Conservation (phyloP, 495 filamentous ascomycete species). For the Evansstolkia leycettana region DNA sequence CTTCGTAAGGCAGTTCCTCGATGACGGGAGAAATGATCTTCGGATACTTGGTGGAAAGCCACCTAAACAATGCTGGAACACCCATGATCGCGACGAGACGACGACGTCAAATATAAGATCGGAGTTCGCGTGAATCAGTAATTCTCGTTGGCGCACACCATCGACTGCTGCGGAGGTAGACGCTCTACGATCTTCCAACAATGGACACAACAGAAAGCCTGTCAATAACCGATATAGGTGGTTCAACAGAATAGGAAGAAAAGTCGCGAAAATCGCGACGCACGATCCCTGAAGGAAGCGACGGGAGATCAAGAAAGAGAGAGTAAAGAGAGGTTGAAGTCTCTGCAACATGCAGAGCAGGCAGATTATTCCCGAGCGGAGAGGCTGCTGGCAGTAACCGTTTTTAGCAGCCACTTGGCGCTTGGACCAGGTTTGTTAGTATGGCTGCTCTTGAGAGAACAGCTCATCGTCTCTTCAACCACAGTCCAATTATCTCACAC, state of each 20-base stretch:
- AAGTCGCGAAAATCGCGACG: too few species aligned
- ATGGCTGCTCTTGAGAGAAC: conserved; percentile 8
- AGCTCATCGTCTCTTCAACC: conserved; percentile 7
- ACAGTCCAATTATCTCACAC: neutral
- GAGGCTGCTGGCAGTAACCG: conserved; percentile 3
- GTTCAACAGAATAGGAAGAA: too few species aligned
- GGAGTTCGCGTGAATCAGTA: conserved; percentile 1
- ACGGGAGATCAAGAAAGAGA: too few species aligned
- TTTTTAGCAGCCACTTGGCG: conserved; percentile 5
- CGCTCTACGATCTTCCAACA: neutral
- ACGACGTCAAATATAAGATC: conserved; percentile 4
- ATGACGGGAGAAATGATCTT: conserved; percentile 89
- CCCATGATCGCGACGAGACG: conserved; percentile 57
- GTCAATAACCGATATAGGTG: too few species aligned
- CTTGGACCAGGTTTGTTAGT: neutral
- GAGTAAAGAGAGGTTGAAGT: too few species aligned
- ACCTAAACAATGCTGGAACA: conserved; percentile 87
- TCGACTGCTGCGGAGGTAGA: conserved; percentile 2
- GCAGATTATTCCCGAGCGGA: neutral
- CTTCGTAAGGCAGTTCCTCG: conserved; percentile 65
- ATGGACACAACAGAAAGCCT: too few species aligned
- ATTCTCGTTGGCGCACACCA: conserved; percentile 5
- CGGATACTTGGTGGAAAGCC: conserved; percentile 90
- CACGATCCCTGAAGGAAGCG: too few species aligned
- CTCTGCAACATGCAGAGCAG: too few species aligned